These are phyloP conservation scores for Carex myosuroides DNA, from an alignment of 176 grass and related monocot species.

Conservation along the genomic window DNA sequence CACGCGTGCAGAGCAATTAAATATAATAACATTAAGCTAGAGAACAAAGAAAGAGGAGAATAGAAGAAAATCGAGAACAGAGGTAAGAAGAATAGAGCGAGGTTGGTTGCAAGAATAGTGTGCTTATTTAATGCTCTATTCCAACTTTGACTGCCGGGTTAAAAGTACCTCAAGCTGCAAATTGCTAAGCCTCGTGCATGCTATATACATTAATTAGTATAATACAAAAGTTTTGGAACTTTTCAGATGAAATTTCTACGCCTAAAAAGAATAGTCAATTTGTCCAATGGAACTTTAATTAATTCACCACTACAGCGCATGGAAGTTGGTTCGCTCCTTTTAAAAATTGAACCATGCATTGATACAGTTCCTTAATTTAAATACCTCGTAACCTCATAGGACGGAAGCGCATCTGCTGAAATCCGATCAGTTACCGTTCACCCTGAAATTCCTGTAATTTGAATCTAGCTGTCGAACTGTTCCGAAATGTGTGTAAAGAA, in stretches of 20 bases:
- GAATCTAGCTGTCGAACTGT: too few relatives aligned
- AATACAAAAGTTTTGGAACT: not conserved
- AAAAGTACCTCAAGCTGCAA: not conserved
- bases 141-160: conserved; percentile 5
- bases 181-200: not conserved
- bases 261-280: not conserved
- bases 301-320: not conserved
- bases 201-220: not conserved
- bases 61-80: not conserved
- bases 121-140: conserved; percentile 2
- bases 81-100: not conserved
- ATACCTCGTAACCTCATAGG: too few relatives aligned
- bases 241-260: conserved; percentile 1
- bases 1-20: conserved; percentile 7
- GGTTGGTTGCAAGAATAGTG: not conserved
- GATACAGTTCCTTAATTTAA: too few relatives aligned
- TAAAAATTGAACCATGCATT: too few relatives aligned
- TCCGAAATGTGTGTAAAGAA: too few relatives aligned
- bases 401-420: too few relatives aligned
- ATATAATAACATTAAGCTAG: not conserved
- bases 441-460: too few relatives aligned
- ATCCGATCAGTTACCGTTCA: too few relatives aligned
- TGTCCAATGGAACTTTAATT: not conserved
- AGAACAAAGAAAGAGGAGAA: not conserved
- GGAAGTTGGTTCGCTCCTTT: too few relatives aligned